A percentile compares a stretch with the other conserved stretches of the same genome.
Conservation (phyloP, 805 yeast species). For the Hanseniaspora vineae region DNA sequence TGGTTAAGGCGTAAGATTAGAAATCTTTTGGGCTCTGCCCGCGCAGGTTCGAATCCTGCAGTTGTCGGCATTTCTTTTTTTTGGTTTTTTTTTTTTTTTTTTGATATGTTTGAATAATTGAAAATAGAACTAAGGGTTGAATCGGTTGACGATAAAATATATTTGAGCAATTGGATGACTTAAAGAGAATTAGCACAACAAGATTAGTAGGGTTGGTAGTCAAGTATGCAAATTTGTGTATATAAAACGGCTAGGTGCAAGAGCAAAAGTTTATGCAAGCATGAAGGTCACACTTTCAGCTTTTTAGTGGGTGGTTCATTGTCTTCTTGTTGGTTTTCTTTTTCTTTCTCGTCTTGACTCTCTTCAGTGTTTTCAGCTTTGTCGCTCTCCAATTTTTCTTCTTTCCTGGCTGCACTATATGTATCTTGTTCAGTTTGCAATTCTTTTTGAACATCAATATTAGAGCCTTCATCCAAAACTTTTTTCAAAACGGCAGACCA, state of each 20-base stretch:
- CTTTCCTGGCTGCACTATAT: no score
- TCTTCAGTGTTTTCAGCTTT: neutral
- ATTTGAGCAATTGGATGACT: neutral
- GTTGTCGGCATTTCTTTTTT: conserved; percentile 40
- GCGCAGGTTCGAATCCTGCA: conserved; percentile 64
- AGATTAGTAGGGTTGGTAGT: no score
- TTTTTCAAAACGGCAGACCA: conserved; percentile 58
- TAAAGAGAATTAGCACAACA: no score
- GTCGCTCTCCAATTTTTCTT: no score
- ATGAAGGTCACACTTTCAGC: neutral
- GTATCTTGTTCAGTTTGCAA: conserved; percentile 9
- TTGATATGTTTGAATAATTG: neutral
- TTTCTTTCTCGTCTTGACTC: neutral
- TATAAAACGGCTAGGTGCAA: no score
- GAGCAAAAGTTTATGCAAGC: no score
- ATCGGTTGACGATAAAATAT: neutral
- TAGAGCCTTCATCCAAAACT: conserved; percentile 37
- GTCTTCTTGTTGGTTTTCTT: neutral
- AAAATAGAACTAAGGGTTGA: neutral
- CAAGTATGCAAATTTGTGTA: no score
- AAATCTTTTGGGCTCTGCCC: conserved; percentile 46
- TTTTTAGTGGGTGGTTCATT: neutral
- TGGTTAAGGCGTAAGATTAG: conserved; percentile 56
- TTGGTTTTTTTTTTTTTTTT: neutral
- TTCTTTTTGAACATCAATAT: conserved; percentile 27